Evolutionary conservation across 2,329 filamentous ascomycete species (phyloP).

Genomic region (Hirsutella rhossiliensis): DNA sequence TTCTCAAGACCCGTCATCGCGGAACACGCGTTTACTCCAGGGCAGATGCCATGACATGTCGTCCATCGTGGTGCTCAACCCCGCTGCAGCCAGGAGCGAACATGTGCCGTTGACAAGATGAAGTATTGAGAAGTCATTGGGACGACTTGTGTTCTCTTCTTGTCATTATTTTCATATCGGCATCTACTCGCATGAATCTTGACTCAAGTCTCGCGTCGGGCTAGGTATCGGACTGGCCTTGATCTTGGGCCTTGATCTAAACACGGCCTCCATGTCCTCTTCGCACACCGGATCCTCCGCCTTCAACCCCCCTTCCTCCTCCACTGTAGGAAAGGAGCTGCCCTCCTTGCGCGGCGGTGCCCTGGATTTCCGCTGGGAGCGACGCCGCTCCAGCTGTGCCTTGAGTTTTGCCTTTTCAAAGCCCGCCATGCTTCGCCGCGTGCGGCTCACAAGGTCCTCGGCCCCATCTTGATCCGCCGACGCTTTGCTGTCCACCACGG

Average conservation of each 20-base stretch:
- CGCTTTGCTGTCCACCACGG: not conserved
- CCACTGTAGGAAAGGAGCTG: constrained; percentile 33
- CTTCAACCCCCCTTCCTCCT: constrained; percentile 28
- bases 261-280: constrained; percentile 72
- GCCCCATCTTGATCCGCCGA: constrained; percentile 11
- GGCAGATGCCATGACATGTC: too few relatives aligned
- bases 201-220: constrained; percentile 26
- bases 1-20: not conserved
- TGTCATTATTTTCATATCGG: not conserved
- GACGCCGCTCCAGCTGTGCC: constrained; percentile 43
- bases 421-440: constrained; percentile 48
- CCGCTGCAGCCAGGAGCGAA: too few relatives aligned
- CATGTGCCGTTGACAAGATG: too few relatives aligned
- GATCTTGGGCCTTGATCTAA: constrained; percentile 73
- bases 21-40: too few relatives aligned
- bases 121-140: not conserved
- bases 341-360: constrained; percentile 25
- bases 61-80: too few relatives aligned
- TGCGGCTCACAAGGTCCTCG: constrained; percentile 44
- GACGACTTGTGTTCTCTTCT: not conserved
- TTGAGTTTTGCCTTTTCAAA: constrained; percentile 49
- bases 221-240: constrained; percentile 57
- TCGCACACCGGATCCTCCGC: constrained; percentile 57
- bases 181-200: constrained; percentile 4
- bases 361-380: constrained; percentile 36